Base-by-base conservation (phyloP, 805 yeast species). In the Candida tallmaniae region DNA sequence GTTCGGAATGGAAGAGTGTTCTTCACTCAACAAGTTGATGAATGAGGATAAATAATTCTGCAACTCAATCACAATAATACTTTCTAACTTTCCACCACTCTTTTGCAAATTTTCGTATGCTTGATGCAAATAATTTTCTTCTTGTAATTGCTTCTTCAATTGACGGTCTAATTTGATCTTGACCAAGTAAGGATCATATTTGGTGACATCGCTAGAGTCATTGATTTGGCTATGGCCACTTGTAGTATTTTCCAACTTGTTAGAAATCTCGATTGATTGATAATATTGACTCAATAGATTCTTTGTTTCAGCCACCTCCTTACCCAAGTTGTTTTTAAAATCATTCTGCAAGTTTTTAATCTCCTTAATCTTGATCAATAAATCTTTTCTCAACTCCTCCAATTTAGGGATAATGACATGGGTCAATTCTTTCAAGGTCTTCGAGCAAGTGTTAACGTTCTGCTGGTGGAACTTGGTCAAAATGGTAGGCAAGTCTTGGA, bases 31-130 rank as follows among this genome's bases (percentile, higher is more conserved):
- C 24, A 82, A 60, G 46, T 76, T 76, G 17, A 90, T 83, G 58
- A 80, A 86, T 32, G 73, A 74, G 4, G 83, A 75, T 44, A 89
- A 59, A 13, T 93, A 86, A 47, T 78, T 80, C 65, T 93, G 97
- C 37, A 93, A 68, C 56, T 89, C 96, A 55, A 78, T 69, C 23
- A 83, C 86, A 15, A 93, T 93, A 41, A 87, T 90, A 48, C 83
- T 79, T 45, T 66, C 98, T 42, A 93, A 71, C 53, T 88, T 93
- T 38, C 80, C 79, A 32, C 95, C 96, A 1, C 96, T 82, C 23
- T 77, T 76, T 63, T 90, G 95, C 46, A 89, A 70, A 58, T 90
- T 89, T 46, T 79, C 69, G 55, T 75, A 90, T 0, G 97, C 96
- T 55, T 89, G 96, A 52, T 87, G 86, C 30, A 90, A 66, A 50